Base-by-base conservation (phyloP, 495 filamentous ascomycete genomes). In the Neurospora cerealis region DNA sequence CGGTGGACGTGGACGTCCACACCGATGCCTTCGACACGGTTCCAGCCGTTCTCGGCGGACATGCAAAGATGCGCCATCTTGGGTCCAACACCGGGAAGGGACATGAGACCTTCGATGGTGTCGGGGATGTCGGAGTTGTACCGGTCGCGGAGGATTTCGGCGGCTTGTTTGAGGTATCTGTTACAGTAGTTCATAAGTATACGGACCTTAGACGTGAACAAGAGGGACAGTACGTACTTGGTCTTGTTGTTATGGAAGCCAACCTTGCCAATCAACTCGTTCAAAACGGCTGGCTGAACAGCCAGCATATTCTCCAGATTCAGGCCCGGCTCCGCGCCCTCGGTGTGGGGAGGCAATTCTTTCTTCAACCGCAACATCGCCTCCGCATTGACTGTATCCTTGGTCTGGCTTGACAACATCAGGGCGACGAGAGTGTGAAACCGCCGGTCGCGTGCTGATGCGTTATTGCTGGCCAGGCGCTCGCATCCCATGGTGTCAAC, bases 401-500 rank as follows among this genome's bases (percentile, higher is more conserved):
- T 98, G 3, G 96, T 99, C 80, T 99, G 96, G 15, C 90, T 92
- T 5, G 92, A 95, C n/a, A 99, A 89, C 96, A 99, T 98, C 71
- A 99, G 84, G 4, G 95, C 90, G 37, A 96, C 88, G 37, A 99
- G 87, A 4, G 93, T 98, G 74, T 99, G 96, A 80, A 96, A 97
- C 3, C 96, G 89, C 74, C 89, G 89, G 79, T 95, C 93, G 74
- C 86, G 80, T 41, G 90, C 85, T 28, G 83, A 84, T 1, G 83
- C 83, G 36, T 79, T 79, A 0, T 83, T 74, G 44, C 87, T 83
- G 0, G 91, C 93, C 2, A 98, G 86, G 17, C 91, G 88, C 74
- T 95, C 93, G 79, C 96, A 99, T 24, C 96, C 96, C 96, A 99
- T 98, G 0, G 96, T 98, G 83, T 99, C 96, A 1, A 99, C 96